These are phyloP conservation scores for Aspergillus quadrilineatus DNA, from an alignment of 2,329 filamentous ascomycete species.

Conservation along the genomic window DNA sequence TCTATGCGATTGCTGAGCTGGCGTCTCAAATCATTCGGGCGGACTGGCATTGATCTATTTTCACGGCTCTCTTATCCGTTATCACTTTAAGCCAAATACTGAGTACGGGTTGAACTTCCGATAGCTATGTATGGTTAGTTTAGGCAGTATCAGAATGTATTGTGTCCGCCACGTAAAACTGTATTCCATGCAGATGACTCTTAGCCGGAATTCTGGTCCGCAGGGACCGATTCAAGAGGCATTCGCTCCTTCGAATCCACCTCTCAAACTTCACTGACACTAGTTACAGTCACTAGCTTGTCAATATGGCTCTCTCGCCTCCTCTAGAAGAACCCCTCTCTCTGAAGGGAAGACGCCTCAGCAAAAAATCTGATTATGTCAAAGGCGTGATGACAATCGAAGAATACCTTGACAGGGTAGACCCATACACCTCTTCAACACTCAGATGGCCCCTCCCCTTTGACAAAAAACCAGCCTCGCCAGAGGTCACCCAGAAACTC, in stretches of 20 bases:
- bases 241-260: background rate
- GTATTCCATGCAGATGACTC: background rate
- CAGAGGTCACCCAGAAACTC: background rate
- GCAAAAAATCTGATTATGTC: background rate
- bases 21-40: background rate
- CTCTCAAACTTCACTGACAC: background rate
- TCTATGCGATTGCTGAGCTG: background rate
- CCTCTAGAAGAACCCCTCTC: too few species aligned
- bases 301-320: background rate
- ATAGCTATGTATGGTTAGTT: background rate
- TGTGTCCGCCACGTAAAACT: background rate
- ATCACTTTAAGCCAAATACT: background rate
- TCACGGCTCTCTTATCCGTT: background rate
- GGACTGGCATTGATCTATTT: background rate
- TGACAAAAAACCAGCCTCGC: background rate
- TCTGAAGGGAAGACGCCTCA: background rate
- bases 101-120: background rate
- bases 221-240: background rate
- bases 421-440: background rate
- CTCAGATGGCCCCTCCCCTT: background rate
- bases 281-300: background rate
- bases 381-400: background rate
- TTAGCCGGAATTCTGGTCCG: background rate
- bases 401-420: background rate
- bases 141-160: background rate